These are phyloP conservation scores for Fusarium citri DNA, from an alignment of 2,329 filamentous ascomycete species.

Conservation along the genomic window DNA sequence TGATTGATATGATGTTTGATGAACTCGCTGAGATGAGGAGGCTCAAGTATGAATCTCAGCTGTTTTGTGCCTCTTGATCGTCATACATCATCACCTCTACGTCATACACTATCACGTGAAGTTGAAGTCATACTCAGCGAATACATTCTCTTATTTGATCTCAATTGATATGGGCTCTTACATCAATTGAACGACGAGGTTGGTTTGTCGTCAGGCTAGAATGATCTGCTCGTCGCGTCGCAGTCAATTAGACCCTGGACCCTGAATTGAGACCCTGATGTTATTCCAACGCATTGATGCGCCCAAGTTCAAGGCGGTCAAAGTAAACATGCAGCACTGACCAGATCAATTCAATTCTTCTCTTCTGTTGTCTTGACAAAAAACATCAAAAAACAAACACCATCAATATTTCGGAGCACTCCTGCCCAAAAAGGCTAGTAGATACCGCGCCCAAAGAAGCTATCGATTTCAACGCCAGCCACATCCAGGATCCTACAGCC, in stretches of 20 bases:
- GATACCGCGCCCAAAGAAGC: neutral
- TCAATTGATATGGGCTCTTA: no score
- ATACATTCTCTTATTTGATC: neutral
- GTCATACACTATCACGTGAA: conserved; percentile 16
- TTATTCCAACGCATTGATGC: neutral
- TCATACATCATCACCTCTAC: conserved; percentile 6
- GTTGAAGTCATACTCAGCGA: neutral
- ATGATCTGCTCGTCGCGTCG: neutral
- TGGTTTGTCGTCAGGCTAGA: no score
- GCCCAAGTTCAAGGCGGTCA: neutral
- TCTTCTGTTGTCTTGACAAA: neutral
- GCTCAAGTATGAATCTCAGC: neutral
- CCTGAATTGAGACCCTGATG: no score
- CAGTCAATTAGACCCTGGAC: neutral
- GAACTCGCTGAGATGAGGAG: neutral
- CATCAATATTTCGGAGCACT: neutral
- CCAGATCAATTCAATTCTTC: neutral
- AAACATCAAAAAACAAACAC: neutral
- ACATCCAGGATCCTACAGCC: neutral
- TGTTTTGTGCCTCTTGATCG: neutral
- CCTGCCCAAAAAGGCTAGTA: neutral
- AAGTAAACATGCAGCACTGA: neutral
- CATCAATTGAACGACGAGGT: no score
- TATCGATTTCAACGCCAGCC: conserved; percentile 21
- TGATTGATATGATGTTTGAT: no score